Percentiles rank a stretch among this genome's conserved stretches.
Conservation (phyloP, 2,329 filamentous ascomycete species). For the Pestalotiopsis sp. region DNA sequence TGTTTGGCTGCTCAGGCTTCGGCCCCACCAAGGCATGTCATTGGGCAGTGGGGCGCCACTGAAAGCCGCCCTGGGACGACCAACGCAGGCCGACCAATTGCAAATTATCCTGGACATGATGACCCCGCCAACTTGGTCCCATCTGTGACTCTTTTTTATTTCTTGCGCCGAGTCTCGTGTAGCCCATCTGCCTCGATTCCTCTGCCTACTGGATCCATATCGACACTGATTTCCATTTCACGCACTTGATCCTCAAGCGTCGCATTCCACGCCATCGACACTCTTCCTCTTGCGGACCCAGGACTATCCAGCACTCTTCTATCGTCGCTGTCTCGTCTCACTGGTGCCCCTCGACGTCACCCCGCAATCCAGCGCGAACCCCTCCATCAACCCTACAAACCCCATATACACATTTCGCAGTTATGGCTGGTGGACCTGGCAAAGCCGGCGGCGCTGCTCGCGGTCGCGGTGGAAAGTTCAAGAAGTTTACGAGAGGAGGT, state of each 20-base stretch:
- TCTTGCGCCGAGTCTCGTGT: background rate
- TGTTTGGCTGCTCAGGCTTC: background rate
- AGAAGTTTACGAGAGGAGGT: conserved; percentile 93
- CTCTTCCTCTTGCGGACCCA: background rate
- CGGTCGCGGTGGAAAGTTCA: conserved; percentile 90
- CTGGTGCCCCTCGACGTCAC: conserved; percentile 15
- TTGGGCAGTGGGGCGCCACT: background rate
- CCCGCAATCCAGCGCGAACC: conserved; percentile 12
- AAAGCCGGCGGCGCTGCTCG: conserved; percentile 56
- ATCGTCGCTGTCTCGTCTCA: background rate
- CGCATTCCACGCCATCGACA: background rate
- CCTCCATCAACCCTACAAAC: conserved; percentile 9
- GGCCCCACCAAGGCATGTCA: background rate
- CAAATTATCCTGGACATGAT: background rate
- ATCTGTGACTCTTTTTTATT: conserved; percentile 9
- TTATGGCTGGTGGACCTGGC: conserved; percentile 42
- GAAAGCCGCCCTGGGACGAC: background rate
- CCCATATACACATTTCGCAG: conserved; percentile 5
- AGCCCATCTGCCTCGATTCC: background rate
- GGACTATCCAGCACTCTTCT: background rate
- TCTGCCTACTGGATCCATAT: background rate
- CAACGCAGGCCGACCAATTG: conserved; percentile 3
- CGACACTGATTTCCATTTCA: background rate
- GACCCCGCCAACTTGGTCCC: background rate
- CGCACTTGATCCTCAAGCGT: background rate